Base-by-base conservation (phyloP, 495 filamentous ascomycete genomes). In the Xylaria palmicola region DNA sequence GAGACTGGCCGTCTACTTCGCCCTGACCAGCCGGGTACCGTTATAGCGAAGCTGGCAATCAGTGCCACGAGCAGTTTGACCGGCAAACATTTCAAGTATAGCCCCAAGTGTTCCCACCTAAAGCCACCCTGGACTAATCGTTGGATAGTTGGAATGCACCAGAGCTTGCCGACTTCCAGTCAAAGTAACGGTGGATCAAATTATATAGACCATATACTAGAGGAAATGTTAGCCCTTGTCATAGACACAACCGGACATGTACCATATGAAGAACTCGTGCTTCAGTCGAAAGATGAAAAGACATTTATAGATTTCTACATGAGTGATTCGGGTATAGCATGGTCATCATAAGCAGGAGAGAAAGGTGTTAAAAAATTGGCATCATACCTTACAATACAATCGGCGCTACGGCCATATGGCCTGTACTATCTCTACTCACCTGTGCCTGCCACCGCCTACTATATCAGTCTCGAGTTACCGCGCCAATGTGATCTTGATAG, bases 221-320 rank as follows among this genome's bases (percentile, higher is more conserved):
- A 17, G 26, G n/a, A 17, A 50, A 32, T 8, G 45, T 62, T 43
- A 57, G 53, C 51, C 26, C 32, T 44, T 2, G 9, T 24, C 19
- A 34, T 4, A 37, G 27, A 4, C 27, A 24, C 17, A 60, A 20
- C 13, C 13, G 17, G 6, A 5, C 17, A 34, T 34, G 10, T n/a
- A 20, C 2, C 26, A 36, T 15, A 36, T 30, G 56, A 54, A 45
- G 56, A 40, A 53, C 56, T 71, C 56, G 59, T 64, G 74, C 77
- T 74, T 96, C 91, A 96, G 91, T 79, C 83, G 91, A 94, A 93
- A 94, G 91, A 93, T 94, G 91, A 95, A 95, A 95, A 94, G 88
- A 77, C 85, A 34, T 88, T 79, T 85, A 83, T 81, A 80, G 75
- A 77, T 81, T 85, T 90, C 86, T 86, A 92, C 86, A 81, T 83